These are phyloP conservation scores for Lactuca sativa DNA, from an alignment of 129 eudicot species.

Conservation along the genomic window DNA sequence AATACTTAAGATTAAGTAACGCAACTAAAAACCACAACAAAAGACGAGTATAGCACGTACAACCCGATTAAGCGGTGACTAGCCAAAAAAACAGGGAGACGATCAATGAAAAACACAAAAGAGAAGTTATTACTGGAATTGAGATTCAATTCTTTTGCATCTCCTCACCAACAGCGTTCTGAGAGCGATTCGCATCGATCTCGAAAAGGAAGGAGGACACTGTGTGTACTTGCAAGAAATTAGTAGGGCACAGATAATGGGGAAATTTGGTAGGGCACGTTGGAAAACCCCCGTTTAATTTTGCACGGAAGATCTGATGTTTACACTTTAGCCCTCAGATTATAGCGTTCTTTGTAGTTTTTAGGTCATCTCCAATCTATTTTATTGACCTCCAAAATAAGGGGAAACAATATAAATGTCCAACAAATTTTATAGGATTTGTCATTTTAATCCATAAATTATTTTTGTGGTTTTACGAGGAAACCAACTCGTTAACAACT, in stretches of 20 bases:
- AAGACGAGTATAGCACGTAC: conserved; percentile 7
- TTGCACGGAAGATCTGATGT: neutral
- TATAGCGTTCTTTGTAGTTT: neutral
- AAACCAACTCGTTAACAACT: too few relatives aligned
- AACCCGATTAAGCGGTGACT: conserved; percentile 12
- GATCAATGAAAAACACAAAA: neutral
- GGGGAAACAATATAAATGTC: too few relatives aligned
- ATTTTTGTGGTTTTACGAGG: too few relatives aligned
- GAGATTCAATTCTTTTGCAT: neutral
- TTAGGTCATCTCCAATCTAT: neutral
- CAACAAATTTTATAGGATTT: too few relatives aligned
- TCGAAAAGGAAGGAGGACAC: neutral
- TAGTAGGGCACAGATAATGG: conserved; percentile 27
- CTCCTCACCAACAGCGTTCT: conserved; percentile 16
- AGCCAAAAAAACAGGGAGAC: neutral
- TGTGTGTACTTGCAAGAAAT: conserved; percentile 7
- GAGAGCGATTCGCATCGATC: conserved; percentile 4
- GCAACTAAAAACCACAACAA: neutral
- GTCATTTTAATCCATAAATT: too few relatives aligned
- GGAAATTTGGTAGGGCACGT: conserved; percentile 13
- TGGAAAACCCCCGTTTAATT: neutral
- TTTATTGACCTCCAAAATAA: neutral
- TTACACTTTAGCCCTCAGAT: conserved; percentile 16
- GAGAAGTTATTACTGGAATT: neutral
- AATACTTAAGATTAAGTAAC: neutral